phyloP scores from a whole-genome alignment of 2,329 filamentous ascomycete genomes.

The Cercospora nicotianae region DNA sequence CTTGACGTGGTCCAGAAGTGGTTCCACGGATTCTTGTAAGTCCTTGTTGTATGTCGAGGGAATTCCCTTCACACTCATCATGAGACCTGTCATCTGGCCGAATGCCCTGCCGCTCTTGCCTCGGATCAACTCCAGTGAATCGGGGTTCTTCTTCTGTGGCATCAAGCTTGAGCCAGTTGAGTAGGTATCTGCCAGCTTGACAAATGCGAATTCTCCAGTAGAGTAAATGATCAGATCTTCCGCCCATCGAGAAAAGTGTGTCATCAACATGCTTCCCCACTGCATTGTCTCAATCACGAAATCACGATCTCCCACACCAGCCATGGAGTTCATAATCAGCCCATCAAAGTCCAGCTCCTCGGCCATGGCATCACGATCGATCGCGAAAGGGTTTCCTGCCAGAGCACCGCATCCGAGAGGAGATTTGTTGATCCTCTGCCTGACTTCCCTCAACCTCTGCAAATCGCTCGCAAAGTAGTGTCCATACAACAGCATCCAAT shows the following conservation, averaged over 20 bases:
- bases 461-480: constrained; percentile 72
- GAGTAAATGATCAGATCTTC: constrained; percentile 87
- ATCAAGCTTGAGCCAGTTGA: constrained; percentile 74
- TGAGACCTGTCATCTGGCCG: constrained; percentile 77
- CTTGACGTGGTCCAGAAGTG: constrained; percentile 81
- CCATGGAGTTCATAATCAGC: constrained; percentile 74
- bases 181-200: constrained; percentile 75
- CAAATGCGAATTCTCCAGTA: constrained; percentile 73
- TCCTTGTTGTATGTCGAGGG: constrained; percentile 89
- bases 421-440: constrained; percentile 68
- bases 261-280: constrained; percentile 76
- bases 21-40: constrained; percentile 82
- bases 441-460: constrained; percentile 71
- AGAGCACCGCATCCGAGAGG: constrained; percentile 76
- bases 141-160: constrained; percentile 83
- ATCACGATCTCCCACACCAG: constrained; percentile 73
- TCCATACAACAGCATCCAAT: constrained; percentile 77
- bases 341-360: constrained; percentile 78
- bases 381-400: constrained; percentile 77
- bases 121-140: constrained; percentile 72
- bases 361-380: constrained; percentile 77
- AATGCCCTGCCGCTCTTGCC: constrained; percentile 76
- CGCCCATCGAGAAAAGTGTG: constrained; percentile 75
- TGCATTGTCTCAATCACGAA: constrained; percentile 80
- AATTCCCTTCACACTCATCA: constrained; percentile 73